Percentiles rank a stretch among this genome's conserved stretches.
phyloP scores from a whole-genome alignment of 208 protist species.

The Leishmania martiniquensis region DNA sequence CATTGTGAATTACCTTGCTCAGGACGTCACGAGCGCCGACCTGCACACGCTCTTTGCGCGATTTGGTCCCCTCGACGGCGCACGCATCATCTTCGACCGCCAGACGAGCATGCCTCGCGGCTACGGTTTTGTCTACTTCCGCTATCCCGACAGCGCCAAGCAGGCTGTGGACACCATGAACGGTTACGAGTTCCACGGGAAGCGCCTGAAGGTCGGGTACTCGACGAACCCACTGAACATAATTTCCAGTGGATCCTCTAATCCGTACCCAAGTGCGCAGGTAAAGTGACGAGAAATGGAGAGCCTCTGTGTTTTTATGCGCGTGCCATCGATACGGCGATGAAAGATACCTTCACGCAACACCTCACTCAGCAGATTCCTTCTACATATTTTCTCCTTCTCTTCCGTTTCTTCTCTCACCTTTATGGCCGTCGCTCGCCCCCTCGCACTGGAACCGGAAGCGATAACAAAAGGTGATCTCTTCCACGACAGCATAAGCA shows the following conservation, averaged over 20 bases:
- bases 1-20: constrained; percentile 84
- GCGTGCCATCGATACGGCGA: not conserved
- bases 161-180: constrained; percentile 68
- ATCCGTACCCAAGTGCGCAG: not conserved
- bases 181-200: constrained; percentile 73
- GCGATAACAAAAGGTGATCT: not conserved
- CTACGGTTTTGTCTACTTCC: constrained; percentile 85
- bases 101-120: constrained; percentile 67
- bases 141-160: constrained; percentile 54
- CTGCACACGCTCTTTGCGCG: constrained; percentile 72
- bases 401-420: not conserved
- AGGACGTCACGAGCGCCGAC: constrained; percentile 59
- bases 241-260: constrained; percentile 12
- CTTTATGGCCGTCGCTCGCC: not conserved
- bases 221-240: constrained; percentile 84
- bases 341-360: not conserved
- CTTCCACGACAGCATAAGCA: not conserved
- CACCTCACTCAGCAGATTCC: not conserved
- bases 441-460: not conserved
- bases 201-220: constrained; percentile 76
- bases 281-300: not conserved
- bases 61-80: constrained; percentile 70
- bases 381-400: not conserved
- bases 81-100: constrained; percentile 74
- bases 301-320: not conserved